phyloP scores from a whole-genome alignment of 2,329 filamentous ascomycete genomes.

The Arthrobotrys sphaeroides region DNA sequence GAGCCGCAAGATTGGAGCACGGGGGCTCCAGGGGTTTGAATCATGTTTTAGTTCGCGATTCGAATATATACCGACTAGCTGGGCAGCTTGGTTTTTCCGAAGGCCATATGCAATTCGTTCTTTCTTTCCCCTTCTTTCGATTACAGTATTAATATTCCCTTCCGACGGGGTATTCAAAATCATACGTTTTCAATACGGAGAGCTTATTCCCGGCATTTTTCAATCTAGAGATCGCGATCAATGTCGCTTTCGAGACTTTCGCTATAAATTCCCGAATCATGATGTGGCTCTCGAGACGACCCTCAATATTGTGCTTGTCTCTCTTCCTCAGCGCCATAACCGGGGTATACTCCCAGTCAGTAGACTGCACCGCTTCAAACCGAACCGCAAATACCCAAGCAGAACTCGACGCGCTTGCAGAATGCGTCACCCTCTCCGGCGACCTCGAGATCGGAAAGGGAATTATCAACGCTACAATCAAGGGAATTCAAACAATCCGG shows the following conservation, averaged over 20 bases:
- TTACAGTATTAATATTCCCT: too few species aligned
- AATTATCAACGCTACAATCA: slow-evolving; percentile 5
- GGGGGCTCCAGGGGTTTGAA: neutral
- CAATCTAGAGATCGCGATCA: too few species aligned
- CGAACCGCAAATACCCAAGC: slow-evolving; percentile 15
- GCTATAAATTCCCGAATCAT: too few species aligned
- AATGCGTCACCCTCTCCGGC: slow-evolving; percentile 6
- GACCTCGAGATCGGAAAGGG: neutral
- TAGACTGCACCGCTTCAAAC: neutral
- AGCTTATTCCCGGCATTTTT: too few species aligned
- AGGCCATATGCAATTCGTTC: too few species aligned
- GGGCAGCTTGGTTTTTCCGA: too few species aligned
- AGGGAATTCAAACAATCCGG: slow-evolving; percentile 13
- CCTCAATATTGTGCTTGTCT: neutral
- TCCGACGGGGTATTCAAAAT: too few species aligned
- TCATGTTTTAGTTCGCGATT: neutral
- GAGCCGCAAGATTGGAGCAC: slow-evolving; percentile 1
- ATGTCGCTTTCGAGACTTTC: too few species aligned
- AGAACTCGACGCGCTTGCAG: slow-evolving; percentile 9
- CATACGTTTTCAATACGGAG: too few species aligned
- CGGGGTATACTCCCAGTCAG: neutral
- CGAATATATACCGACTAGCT: neutral
- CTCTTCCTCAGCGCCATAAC: neutral
- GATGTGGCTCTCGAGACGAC: too few species aligned
- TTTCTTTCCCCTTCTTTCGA: too few species aligned